Evolutionary conservation across 2,329 filamentous ascomycete genomes (phyloP).

Genomic region (Aspergillus unguis): DNA sequence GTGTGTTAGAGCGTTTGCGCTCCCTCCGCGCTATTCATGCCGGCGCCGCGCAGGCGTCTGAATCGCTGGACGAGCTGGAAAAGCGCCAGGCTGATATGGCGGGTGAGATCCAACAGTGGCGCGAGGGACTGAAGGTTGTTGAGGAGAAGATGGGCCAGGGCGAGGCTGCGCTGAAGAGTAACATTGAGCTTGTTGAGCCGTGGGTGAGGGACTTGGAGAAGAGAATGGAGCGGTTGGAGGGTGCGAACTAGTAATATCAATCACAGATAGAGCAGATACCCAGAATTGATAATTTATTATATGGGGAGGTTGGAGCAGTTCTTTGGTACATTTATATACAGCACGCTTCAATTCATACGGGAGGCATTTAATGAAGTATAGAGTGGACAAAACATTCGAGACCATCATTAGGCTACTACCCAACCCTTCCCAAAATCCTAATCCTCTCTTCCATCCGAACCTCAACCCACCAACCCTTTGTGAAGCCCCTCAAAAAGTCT

Average conservation of each 20-base stretch:
- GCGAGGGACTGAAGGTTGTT: conserved; percentile 72
- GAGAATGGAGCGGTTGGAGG: conserved; percentile 63
- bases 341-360: no score
- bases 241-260: conserved; percentile 10
- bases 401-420: not conserved
- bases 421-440: conserved; percentile 42
- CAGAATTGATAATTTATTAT: not conserved
- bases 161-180: conserved; percentile 67
- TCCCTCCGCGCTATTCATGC: conserved; percentile 82
- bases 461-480: conserved; percentile 55
- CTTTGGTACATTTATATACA: not conserved
- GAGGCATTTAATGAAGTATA: not conserved
- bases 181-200: conserved; percentile 78
- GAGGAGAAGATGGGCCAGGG: conserved; percentile 71
- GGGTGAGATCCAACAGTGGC: conserved; percentile 81
- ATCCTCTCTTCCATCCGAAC: conserved; percentile 54
- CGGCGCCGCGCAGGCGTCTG: conserved; percentile 76
- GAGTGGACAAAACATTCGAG: not conserved
- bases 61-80: conserved; percentile 74
- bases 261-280: not conserved
- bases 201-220: conserved; percentile 87
- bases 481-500: conserved; percentile 18
- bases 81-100: conserved; percentile 77
- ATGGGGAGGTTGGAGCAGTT: not conserved
- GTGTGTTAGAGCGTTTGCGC: conserved; percentile 78